These are phyloP conservation scores for Vigna reflexopilosa DNA, from an alignment of 306 rosid species.

Conservation along the genomic window DNA sequence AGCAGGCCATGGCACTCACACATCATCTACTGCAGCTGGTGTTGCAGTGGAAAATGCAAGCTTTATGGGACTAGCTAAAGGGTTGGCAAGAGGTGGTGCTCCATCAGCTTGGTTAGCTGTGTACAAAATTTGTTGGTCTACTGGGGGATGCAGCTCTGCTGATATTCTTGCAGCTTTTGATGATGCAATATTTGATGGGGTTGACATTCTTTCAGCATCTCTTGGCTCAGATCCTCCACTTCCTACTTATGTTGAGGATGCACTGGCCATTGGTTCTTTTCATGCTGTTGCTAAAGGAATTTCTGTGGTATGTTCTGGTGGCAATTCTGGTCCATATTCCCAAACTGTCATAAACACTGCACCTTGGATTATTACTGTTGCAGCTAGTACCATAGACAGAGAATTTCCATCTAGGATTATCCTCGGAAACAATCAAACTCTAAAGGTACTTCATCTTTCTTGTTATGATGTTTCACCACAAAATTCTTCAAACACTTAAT, in stretches of 20 bases:
- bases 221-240: constrained; percentile 67
- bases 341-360: constrained; percentile 69
- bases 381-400: constrained; percentile 68
- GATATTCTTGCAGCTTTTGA: constrained; percentile 76
- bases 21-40: constrained; percentile 71
- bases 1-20: constrained; percentile 71
- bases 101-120: constrained; percentile 63
- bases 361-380: constrained; percentile 70
- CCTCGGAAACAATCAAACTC: constrained; percentile 69
- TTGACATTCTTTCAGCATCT: constrained; percentile 61
- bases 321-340: constrained; percentile 69
- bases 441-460: constrained; percentile 54
- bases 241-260: constrained; percentile 59
- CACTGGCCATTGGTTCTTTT: constrained; percentile 64
- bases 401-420: constrained; percentile 55
- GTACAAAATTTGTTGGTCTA: constrained; percentile 70
- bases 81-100: constrained; percentile 75
- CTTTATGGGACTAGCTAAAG: constrained; percentile 60
- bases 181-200: constrained; percentile 67
- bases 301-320: constrained; percentile 66
- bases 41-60: constrained; percentile 51
- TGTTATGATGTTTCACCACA: neutral
- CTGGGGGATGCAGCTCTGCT: constrained; percentile 64
- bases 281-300: constrained; percentile 64
- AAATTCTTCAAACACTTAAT: neutral